Evolutionary conservation across 23 red algal genomes (phyloP), one percentile per base, ranked within the genome.

Genomic region (Cyanidiococcus yangmingshanensis): DNA sequence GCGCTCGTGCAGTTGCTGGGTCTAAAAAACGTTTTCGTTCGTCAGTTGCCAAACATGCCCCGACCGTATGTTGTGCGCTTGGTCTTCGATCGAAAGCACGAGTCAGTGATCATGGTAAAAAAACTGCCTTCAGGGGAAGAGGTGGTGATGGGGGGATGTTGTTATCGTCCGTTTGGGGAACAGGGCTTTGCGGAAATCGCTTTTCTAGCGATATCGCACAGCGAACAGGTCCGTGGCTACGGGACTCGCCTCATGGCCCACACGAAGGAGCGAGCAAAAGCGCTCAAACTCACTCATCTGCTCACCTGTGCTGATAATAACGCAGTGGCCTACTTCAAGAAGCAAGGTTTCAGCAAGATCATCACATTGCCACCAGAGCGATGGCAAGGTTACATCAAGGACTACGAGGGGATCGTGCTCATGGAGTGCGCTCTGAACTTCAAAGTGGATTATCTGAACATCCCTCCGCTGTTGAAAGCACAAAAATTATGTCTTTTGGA

Each of bases 381-480:
- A 15, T 97, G 93, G 93, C 93, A 97, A 82, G 93, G 93, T 34
- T 91, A 91, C 68, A 97, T 97, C 87, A 97, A 97, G 79, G 93
- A 97, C 71, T 97, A 97, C 76, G 93, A 97, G 59, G 93, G 93
- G 1, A 87, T 97, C 37, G 86, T 83, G 37, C 58, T 97, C 24
- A 97, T 97, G 93, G 93, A 97, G 74, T 97, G 93, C 57, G 75
- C 80, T 0, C 77, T 96, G 36, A 87, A 96, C 82, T 57, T 74
- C 26, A 87, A 90, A 25, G 86, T 96, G 18, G 86, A 96, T 68
- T 97, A 97, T 74, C 67, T 97, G 38, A 97, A 91, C 76, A 97
- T 97, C 68, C 93, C 93, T 0, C 82, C 80, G 76, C 71, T 90
- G 71, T 67, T 97, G 7, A 97, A 97, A 76, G 88, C 93, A 1